Evolutionary conservation across 2,329 filamentous ascomycete genomes (phyloP).

Genomic region (Neurospora crassa): DNA sequence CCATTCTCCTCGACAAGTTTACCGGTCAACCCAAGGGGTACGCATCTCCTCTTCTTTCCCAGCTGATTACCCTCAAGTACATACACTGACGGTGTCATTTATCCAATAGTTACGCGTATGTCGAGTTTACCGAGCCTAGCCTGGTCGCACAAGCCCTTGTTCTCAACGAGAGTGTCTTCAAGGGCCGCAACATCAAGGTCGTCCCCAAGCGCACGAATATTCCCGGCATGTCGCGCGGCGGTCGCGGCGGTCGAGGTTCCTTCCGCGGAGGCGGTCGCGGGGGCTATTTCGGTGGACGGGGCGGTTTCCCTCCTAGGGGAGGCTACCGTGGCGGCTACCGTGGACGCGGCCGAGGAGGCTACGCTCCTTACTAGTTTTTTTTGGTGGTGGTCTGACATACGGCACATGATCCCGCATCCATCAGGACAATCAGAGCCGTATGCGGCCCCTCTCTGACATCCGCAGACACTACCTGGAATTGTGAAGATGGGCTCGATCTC

Average conservation of each 20-base stretch:
- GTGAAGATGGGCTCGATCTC: background rate
- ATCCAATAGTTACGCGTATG: constrained; percentile 78
- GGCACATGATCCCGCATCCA: background rate
- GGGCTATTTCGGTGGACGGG: constrained; percentile 31
- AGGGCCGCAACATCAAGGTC: constrained; percentile 92
- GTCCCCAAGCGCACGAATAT: constrained; percentile 91
- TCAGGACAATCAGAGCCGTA: background rate
- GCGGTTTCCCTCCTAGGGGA: constrained; percentile 36
- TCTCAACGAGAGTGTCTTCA: constrained; percentile 92
- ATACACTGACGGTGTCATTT: constrained; percentile 8
- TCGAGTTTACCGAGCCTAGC: constrained; percentile 92
- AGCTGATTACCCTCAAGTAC: background rate
- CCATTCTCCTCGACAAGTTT: constrained; percentile 95
- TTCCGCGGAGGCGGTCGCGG: constrained; percentile 42
- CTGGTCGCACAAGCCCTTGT: constrained; percentile 89
- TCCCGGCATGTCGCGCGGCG: constrained; percentile 82
- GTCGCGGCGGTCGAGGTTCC: constrained; percentile 47
- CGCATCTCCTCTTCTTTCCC: constrained; percentile 1
- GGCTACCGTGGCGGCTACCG: constrained; percentile 53
- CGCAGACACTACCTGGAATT: background rate
- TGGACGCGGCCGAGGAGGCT: constrained; percentile 51
- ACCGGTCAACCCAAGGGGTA: constrained; percentile 99
- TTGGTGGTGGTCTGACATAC: background rate
- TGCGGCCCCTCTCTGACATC: background rate
- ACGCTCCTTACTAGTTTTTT: constrained; percentile 48